phyloP scores from a whole-genome alignment of 108 stramenopile species.

The Chaetoceros muelleri region DNA sequence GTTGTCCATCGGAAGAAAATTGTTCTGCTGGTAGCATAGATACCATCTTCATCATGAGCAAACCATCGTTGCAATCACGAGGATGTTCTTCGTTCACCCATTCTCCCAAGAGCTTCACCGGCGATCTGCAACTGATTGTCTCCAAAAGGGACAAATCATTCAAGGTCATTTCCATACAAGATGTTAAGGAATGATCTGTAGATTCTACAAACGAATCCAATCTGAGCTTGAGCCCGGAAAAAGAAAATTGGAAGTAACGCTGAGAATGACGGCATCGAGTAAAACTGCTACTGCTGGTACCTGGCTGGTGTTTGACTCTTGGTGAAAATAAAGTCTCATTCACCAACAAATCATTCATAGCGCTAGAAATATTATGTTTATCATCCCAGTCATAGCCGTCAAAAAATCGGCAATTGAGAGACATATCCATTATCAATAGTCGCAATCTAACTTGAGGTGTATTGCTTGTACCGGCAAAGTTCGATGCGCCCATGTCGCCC shows the following conservation, averaged over 20 bases:
- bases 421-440: slow-evolving; percentile 46
- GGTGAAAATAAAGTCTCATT: slow-evolving; percentile 12
- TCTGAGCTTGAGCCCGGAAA: slow-evolving; percentile 41
- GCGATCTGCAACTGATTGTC: slow-evolving; percentile 44
- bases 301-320: slow-evolving; percentile 17
- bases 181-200: slow-evolving; percentile 44
- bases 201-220: slow-evolving; percentile 45
- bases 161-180: slow-evolving; percentile 45
- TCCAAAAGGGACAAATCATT: slow-evolving; percentile 67
- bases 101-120: slow-evolving; percentile 74
- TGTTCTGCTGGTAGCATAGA: slow-evolving; percentile 52
- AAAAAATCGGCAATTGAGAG: slow-evolving; percentile 47
- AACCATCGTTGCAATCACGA: slow-evolving; percentile 54
- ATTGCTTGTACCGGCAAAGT: slow-evolving; percentile 30
- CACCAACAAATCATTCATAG: slow-evolving; percentile 41
- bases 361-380: slow-evolving; percentile 29
- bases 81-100: slow-evolving; percentile 85
- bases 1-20: slow-evolving; percentile 46
- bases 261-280: slow-evolving; percentile 37
- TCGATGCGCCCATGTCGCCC: slow-evolving; percentile 46
- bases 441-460: slow-evolving; percentile 29
- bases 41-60: slow-evolving; percentile 77
- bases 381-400: slow-evolving; percentile 74
- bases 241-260: slow-evolving; percentile 51
- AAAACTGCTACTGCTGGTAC: slow-evolving; percentile 26